phyloP scores from a whole-genome alignment of 495 filamentous ascomycete species.

The Penicillium samsonianum region DNA sequence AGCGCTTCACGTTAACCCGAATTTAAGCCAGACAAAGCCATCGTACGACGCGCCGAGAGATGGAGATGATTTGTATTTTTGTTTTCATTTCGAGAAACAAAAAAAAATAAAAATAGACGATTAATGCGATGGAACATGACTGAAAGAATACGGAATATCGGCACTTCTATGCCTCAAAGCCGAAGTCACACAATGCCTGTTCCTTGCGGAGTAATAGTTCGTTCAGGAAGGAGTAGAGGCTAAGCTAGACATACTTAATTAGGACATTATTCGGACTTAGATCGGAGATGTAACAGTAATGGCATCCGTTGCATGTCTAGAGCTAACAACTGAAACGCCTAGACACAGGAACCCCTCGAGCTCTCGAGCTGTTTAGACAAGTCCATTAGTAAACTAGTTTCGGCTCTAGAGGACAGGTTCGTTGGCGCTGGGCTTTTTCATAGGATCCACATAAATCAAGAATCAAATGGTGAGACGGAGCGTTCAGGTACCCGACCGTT shows the following conservation, averaged over 20 bases:
- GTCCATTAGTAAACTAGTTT: not conserved
- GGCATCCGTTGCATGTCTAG: not conserved
- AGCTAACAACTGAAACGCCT: not conserved
- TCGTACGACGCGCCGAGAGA: slow-evolving; percentile 1
- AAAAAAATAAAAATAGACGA: not conserved
- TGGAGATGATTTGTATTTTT: not conserved
- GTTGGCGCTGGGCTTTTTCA: not conserved
- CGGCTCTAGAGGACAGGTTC: not conserved
- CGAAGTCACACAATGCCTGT: not conserved
- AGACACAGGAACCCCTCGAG: no score
- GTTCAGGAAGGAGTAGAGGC: not conserved
- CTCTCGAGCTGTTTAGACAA: not conserved
- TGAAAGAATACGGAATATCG: not conserved
- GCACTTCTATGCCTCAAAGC: not conserved
- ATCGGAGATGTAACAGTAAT: no score
- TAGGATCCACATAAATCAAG: not conserved
- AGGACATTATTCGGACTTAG: not conserved
- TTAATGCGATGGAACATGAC: not conserved
- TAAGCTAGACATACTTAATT: not conserved
- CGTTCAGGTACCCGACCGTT: slow-evolving; percentile 5
- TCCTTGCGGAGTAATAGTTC: not conserved
- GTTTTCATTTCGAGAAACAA: not conserved
- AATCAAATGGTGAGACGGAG: not conserved
- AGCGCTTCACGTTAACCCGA: slow-evolving; percentile 2
- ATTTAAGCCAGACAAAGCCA: slow-evolving; percentile 2